Evolutionary conservation across 257 asterid species (phyloP), one percentile per base, ranked within the genome.

Genomic region (Anisodus acutangulus): DNA sequence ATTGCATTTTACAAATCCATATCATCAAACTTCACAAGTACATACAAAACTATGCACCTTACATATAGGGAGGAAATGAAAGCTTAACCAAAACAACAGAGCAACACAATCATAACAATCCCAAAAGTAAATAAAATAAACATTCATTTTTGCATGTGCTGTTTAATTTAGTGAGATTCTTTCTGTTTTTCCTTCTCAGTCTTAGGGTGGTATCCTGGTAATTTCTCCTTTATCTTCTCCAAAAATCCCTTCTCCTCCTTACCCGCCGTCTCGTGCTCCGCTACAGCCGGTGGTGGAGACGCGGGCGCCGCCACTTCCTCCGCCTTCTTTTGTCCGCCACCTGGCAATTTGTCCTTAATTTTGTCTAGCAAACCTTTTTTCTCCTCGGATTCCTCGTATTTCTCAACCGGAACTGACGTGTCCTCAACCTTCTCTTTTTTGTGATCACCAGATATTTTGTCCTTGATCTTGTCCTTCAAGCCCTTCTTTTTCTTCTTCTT

Each of bases 171-270:
- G 76, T 86, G 82, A 84, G 83, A 87, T 39, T 85, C 86, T 22
- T 83, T 83, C 39, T 88, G 88, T 87, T 90, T 90, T 35, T 89
- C 91, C 19, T 91, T 91, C 64, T 91, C 98, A 1, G 86, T 84
- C 93, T 94, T 92, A 57, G 90, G 26, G 84, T 94, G 97, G 86
- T 90, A 90, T 11, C 99, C 98, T 1, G 97, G 99, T 6, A 96
- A 80, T 84, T 96, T 96, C 89, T 94, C 99, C 95, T 94, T 96
- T 81, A 96, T 94, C 94, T 96, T 96, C 10, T 93, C 97, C 90
- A 94, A 57, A 84, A 96, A 92, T 0, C 99, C 95, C 82, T 94
- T 96, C 88, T 94, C 94, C 55, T 93, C 98, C 83, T 91, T 91
- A 2, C 86, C 90, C 84, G 88, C 92, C 0, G 43, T 89, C 45